Conservation (phyloP, 2,329 filamentous ascomycete genomes). For the Trichoderma harzianum region DNA sequence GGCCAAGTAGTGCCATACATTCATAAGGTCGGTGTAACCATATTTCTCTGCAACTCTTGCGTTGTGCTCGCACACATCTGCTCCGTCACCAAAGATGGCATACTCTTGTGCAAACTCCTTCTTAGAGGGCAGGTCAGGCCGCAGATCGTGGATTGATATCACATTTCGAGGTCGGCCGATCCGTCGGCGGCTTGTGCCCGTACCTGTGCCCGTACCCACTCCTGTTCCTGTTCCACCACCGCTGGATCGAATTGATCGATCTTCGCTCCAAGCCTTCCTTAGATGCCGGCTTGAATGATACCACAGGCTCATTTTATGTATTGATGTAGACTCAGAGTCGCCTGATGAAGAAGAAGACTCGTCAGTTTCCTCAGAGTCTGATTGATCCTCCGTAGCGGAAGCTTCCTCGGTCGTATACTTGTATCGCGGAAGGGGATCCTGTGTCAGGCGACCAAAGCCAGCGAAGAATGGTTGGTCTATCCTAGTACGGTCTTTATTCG, state of each 20-base stretch:
- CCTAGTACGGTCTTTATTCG: slow-evolving; percentile 47
- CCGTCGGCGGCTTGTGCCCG: slow-evolving; percentile 49
- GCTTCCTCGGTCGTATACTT: slow-evolving; percentile 47
- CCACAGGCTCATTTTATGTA: slow-evolving; percentile 57
- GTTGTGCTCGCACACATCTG: slow-evolving; percentile 82
- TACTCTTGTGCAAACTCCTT: slow-evolving; percentile 74
- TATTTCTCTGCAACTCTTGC: slow-evolving; percentile 70
- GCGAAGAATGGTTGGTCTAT: slow-evolving; percentile 53
- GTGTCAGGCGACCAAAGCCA: slow-evolving; percentile 53
- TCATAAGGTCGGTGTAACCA: slow-evolving; percentile 67
- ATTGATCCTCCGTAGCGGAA: slow-evolving; percentile 51
- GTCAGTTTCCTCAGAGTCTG: slow-evolving; percentile 48
- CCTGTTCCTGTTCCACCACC: slow-evolving; percentile 58
- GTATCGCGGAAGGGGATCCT: slow-evolving; percentile 48
- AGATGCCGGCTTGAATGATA: slow-evolving; percentile 52
- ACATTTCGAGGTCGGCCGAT: slow-evolving; percentile 59
- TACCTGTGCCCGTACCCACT: slow-evolving; percentile 47
- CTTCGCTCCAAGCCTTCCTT: slow-evolving; percentile 54
- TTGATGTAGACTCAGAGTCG: slow-evolving; percentile 61
- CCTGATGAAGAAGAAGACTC: slow-evolving; percentile 51
- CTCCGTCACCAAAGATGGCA: slow-evolving; percentile 75
- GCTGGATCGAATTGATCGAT: slow-evolving; percentile 56
- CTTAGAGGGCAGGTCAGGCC: slow-evolving; percentile 73
- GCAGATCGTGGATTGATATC: slow-evolving; percentile 69
- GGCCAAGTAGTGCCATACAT: slow-evolving; percentile 79